Evolutionary conservation across 108 stramenopile species (phyloP).

Genomic region (Fragilariopsis cylindrus): DNA sequence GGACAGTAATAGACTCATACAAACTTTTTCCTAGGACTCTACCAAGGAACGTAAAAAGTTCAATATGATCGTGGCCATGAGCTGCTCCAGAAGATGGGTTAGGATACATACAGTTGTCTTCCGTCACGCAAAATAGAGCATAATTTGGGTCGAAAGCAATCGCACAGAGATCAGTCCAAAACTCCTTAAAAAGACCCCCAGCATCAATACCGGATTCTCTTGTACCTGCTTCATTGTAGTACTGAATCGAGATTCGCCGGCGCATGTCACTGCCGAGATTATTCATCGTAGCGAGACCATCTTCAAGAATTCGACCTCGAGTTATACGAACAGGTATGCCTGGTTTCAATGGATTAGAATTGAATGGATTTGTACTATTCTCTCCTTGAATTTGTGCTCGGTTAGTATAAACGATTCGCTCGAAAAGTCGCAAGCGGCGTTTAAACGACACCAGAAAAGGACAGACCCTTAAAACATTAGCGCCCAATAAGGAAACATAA

Average conservation of each 20-base stretch:
- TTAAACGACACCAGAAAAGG: slow-evolving; percentile 89
- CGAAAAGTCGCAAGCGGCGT: slow-evolving; percentile 82
- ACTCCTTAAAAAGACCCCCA: slow-evolving; percentile 98
- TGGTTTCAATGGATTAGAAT: slow-evolving; percentile 57
- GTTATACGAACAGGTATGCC: slow-evolving; percentile 79
- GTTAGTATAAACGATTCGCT: slow-evolving; percentile 67
- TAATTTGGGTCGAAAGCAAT: slow-evolving; percentile 91
- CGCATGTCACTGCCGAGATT: slow-evolving; percentile 81
- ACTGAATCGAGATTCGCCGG: slow-evolving; percentile 77
- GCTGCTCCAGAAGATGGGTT: slow-evolving; percentile 83
- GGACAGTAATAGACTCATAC: slow-evolving; percentile 95
- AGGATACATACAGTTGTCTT: slow-evolving; percentile 87
- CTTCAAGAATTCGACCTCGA: slow-evolving; percentile 84
- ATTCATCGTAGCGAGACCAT: slow-evolving; percentile 78
- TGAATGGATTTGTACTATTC: slow-evolving; percentile 50
- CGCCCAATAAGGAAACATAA: slow-evolving; percentile 51
- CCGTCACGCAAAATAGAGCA: slow-evolving; percentile 90
- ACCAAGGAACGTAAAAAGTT: slow-evolving; percentile 91
- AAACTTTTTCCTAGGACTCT: slow-evolving; percentile 86
- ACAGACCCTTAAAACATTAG: slow-evolving; percentile 75
- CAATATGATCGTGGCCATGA: slow-evolving; percentile 76
- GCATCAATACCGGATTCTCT: slow-evolving; percentile 93
- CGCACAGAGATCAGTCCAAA: slow-evolving; percentile 87
- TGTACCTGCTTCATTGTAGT: slow-evolving; percentile 80
- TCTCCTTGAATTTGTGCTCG: slow-evolving; percentile 42